phyloP scores from a whole-genome alignment of 352 stramenopile genomes.

The Phytophthora pistaciae region DNA sequence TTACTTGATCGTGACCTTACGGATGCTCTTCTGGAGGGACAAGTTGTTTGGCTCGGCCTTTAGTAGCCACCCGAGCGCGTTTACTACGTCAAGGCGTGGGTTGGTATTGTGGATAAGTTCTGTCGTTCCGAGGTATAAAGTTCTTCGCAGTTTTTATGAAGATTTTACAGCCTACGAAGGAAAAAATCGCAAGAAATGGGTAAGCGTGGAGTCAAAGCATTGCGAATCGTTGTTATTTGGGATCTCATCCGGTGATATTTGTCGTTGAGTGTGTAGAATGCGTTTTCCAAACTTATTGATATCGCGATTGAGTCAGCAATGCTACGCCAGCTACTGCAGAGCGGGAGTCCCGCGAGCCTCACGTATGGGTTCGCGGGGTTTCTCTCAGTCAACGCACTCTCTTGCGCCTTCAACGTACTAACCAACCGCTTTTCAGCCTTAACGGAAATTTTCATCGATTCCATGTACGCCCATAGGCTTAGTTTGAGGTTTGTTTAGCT shows the following conservation, averaged over 20 bases:
- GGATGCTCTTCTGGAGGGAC: conserved; percentile 30
- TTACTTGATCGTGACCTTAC: conserved; percentile 23
- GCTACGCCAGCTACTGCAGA: conserved; percentile 34
- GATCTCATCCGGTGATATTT: background rate
- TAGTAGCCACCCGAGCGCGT: background rate
- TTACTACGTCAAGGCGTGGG: background rate
- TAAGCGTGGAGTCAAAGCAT: background rate
- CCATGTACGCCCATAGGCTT: conserved; percentile 21
- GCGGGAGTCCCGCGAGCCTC: conserved; percentile 27
- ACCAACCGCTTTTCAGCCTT: conserved; percentile 25
- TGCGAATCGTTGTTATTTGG: background rate
- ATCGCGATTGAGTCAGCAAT: conserved; percentile 21
- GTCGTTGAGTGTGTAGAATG: conserved; percentile 23
- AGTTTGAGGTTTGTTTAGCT: too few species aligned
- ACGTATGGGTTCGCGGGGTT: conserved; percentile 33
- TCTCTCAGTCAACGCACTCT: conserved; percentile 31
- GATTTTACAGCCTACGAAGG: conserved; percentile 31
- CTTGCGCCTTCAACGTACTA: conserved; percentile 14
- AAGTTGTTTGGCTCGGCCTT: conserved; percentile 5
- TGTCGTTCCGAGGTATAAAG: conserved; percentile 4
- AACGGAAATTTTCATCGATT: conserved; percentile 40
- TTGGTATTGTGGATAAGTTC: background rate
- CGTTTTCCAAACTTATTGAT: conserved; percentile 26
- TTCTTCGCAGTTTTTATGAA: background rate
- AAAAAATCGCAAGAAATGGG: conserved; percentile 35